Base-by-base conservation (phyloP, 345 rosid genomes). In the Odontarrhena argentea region DNA sequence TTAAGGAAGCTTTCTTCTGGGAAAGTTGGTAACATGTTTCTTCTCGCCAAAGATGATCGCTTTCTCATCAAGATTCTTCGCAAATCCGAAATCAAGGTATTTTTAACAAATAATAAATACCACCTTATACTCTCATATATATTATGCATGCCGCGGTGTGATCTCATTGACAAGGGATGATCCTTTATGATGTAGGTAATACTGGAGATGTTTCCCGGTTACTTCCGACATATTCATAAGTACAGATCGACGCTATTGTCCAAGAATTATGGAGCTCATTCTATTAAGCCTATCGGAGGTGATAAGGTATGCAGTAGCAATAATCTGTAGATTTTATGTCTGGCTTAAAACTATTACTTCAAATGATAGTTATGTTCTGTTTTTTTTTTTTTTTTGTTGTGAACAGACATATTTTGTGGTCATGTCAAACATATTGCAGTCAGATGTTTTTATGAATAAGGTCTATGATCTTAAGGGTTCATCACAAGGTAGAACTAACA, bases 391-490 rank as follows among this genome's bases (percentile, higher is more conserved):
- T 49, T 9, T 13, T 10, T 8, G 10, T 3, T 47, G 57, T 18
- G 26, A 46, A 60, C 83, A 87, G 90, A 82, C 82, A 60, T 85
- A 83, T 68, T 87, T 87, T 68, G 77, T 73, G 5, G 85, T 87
- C 57, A 63, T 69, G 76, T 60, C 76, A 46, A 82, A 77, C 60
- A 55, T 77, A 22, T 52, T 79, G 44, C 79, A 52, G 40, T 67
- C 81, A 9, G 73, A 82, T 59, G 66, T 63, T 18, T 63, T 70
- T 58, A 60, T 80, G 69, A 73, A 72, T 49, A 73, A 73, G 53
- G 63, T 77, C 10, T 85, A 77, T 76, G 83, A 83, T 73, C 87
- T 87, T 3, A 83, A 83, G 74, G 90, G 87, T 44, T 85, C 87
- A 13, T 70, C 71, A 7, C 76, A 73, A 78, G 88, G 94, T 12